Evolutionary conservation across 805 yeast genomes (phyloP), one percentile per base, ranked within the genome.

Genomic region (Barnettozyma wickerhamii): DNA sequence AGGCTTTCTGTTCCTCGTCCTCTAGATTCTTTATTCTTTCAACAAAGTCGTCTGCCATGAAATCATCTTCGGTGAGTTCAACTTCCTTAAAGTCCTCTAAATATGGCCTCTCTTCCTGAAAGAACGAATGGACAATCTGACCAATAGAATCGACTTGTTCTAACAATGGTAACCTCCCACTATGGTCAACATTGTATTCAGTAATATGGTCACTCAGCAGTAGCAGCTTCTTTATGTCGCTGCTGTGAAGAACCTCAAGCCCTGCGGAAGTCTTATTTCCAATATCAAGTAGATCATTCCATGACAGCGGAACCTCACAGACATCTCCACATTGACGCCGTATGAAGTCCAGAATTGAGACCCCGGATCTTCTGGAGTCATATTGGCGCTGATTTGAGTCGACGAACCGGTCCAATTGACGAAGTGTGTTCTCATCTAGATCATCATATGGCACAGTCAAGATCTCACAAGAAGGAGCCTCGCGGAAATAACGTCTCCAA

Each of bases 231-330:
- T 45, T 38, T 12, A 53, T 27, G 4, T 14, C 30, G 23, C 36
- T 45, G 6, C 35, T 28, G 3, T 39, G 12, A 21, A 55, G 23
- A 41, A 40, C 42, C 19, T 33, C 30, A 3, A 30, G 35, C 1
- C 59, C 59, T n/a, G 48, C 30, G 2, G 20, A 41, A 4, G 59
- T 49, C 45, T 49, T 55, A 23, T 46, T 48, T 7, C 7, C 10
- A 27, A 40, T 4, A 37, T 45, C 19, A 33, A 50, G 30, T 13
- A 50, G 29, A 9, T 48, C 46, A 6, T 30, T 34, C 59, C 58
- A 55, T 1, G 38, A 28, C 9, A 42, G 15, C 0, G 57, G 55
- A 4, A 54, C 35, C 2, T 1, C 12, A 12, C 12, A 15, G 9
- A 9, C 24, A 10, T 24, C 19, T 2, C 17, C 9, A 10, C 12